Conservation (phyloP, 345 rosid genomes). For the Cardamine resedifolia region DNA sequence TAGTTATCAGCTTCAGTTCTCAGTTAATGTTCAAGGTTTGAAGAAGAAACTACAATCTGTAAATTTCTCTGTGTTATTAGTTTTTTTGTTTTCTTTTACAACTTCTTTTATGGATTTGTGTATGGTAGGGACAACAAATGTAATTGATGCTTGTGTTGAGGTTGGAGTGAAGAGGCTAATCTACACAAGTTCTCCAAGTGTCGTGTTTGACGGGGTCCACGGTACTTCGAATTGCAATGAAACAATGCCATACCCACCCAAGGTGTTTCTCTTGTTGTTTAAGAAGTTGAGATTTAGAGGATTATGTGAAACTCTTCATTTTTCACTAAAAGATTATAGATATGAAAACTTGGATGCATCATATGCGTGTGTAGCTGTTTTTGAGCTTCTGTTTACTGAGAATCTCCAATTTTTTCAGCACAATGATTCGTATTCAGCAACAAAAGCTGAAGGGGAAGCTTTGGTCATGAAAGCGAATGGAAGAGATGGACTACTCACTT, state of each 20-base stretch:
- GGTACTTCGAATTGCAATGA: constrained; percentile 68
- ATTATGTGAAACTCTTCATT: not conserved
- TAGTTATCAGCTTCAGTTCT: constrained; percentile 67
- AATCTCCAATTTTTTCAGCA: constrained; percentile 51
- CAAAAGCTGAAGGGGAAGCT: constrained; percentile 90
- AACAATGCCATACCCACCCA: constrained; percentile 61
- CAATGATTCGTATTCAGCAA: constrained; percentile 81
- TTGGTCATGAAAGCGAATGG: constrained; percentile 70
- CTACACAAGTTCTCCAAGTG: constrained; percentile 95
- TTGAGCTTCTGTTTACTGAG: not conserved
- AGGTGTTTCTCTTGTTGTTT: constrained; percentile 44
- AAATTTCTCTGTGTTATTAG: not conserved
- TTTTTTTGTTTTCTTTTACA: not conserved
- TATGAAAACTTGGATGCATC: not conserved
- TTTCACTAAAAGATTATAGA: too few relatives aligned
- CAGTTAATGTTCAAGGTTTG: constrained; percentile 87
- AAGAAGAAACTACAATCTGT: constrained; percentile 6
- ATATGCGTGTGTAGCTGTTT: not conserved
- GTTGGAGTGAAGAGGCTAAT: constrained; percentile 79
- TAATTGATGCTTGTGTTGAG: constrained; percentile 78
- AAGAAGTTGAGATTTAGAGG: not conserved
- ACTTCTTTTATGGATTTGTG: too few relatives aligned
- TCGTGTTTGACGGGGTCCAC: constrained; percentile 79
- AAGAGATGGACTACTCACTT: constrained; percentile 73
- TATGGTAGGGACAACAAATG: constrained; percentile 65